phyloP scores from a whole-genome alignment of 805 yeast genomes.

The Lachancea nothofagi region DNA sequence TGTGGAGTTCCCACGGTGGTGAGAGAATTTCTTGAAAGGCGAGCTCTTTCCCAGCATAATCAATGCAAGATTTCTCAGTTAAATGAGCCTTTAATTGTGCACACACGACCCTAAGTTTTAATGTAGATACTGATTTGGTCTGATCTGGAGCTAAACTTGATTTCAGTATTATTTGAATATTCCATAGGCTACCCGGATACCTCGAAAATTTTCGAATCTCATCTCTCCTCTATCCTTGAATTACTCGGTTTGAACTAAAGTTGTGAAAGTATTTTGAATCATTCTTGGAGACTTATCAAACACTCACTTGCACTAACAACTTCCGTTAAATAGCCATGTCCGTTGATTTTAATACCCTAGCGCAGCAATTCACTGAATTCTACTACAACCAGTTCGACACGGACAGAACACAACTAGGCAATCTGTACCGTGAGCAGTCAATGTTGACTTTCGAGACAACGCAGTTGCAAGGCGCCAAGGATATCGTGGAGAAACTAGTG shows the following conservation, averaged over 20 bases:
- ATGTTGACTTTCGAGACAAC: conserved; percentile 96
- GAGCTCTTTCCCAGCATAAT: conserved; percentile 33
- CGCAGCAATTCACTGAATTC: conserved; percentile 83
- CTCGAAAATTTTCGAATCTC: conserved; percentile 7
- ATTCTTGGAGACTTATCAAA: no score
- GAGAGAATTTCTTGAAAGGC: conserved; percentile 33
- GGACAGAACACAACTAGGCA: conserved; percentile 88
- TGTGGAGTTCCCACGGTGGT: conserved; percentile 30
- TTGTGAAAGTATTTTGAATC: no score
- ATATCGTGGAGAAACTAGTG: conserved; percentile 85
- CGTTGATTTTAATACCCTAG: conserved; percentile 44
- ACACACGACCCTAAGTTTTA: no score
- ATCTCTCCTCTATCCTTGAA: neutral
- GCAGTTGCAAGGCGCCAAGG: conserved; percentile 91
- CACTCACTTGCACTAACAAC: neutral
- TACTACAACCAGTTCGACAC: conserved; percentile 93
- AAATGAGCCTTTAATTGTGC: neutral
- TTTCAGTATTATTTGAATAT: no score
- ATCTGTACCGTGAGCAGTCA: conserved; percentile 91
- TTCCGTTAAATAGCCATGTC: conserved; percentile 17
- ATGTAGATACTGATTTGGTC: no score
- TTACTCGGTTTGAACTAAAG: neutral
- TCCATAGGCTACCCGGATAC: conserved; percentile 8
- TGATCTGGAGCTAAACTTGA: no score
- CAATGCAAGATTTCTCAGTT: neutral